These are phyloP conservation scores for Prunus campanulata DNA, from an alignment of 306 rosid species.

Conservation along the genomic window DNA sequence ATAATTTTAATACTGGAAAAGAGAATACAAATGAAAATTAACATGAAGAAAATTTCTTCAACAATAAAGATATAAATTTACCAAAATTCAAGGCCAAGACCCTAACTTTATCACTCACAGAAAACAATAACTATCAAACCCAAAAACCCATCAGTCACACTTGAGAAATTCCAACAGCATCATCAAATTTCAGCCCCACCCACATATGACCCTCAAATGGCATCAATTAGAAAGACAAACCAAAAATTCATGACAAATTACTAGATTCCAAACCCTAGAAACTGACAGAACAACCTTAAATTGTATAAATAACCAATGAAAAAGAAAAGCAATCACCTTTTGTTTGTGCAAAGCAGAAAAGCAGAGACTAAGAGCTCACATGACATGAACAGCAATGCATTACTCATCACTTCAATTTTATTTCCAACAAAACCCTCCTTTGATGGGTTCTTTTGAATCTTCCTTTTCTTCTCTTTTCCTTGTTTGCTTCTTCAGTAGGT, in stretches of 20 bases:
- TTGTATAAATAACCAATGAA: neutral
- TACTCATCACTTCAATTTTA: slow-evolving; percentile 36
- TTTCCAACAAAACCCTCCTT: slow-evolving; percentile 33
- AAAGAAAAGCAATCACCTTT: slow-evolving; percentile 44
- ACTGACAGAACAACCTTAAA: slow-evolving; percentile 13
- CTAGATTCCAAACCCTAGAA: slow-evolving; percentile 14
- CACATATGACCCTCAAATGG: neutral
- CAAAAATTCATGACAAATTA: neutral
- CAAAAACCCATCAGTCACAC: slow-evolving; percentile 21
- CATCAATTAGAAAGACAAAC: neutral
- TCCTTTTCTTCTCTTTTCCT: neutral
- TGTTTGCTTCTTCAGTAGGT: slow-evolving; percentile 4
- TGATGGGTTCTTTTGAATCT: slow-evolving; percentile 37
- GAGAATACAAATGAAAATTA: neutral
- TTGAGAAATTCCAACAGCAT: slow-evolving; percentile 3
- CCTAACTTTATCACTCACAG: slow-evolving; percentile 10
- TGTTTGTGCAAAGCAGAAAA: slow-evolving; percentile 43
- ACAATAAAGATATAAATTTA: neutral
- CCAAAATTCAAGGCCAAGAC: slow-evolving; percentile 18
- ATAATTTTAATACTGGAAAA: neutral
- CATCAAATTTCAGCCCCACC: slow-evolving; percentile 23
- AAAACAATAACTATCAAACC: neutral
- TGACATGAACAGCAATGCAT: slow-evolving; percentile 34
- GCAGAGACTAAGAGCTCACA: slow-evolving; percentile 33
- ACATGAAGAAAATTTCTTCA: slow-evolving; percentile 15